phyloP scores from a whole-genome alignment of 2,329 filamentous ascomycete species.

The Paraphoma chrysanthemicola region DNA sequence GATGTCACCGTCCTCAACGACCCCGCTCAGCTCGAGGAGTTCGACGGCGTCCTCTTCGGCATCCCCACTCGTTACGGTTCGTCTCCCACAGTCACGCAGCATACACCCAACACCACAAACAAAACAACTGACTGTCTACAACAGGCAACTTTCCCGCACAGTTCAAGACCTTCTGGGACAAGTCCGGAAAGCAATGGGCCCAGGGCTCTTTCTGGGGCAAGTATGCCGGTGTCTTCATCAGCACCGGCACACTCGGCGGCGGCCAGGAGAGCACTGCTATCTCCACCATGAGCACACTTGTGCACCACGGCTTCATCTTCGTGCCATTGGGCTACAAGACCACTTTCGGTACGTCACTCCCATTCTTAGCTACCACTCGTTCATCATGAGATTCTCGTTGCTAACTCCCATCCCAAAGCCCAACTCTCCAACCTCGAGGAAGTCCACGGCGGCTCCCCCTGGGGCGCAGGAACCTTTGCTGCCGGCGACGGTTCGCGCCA shows the following conservation, averaged over 20 bases:
- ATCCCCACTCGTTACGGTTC: constrained; percentile 87
- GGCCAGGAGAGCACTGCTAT: constrained; percentile 92
- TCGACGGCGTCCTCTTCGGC: constrained; percentile 90
- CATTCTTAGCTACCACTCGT: background rate
- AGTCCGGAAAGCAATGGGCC: constrained; percentile 84
- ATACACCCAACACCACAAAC: no score
- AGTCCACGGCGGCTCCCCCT: constrained; percentile 84
- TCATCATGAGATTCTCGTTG: no score
- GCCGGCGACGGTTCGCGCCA: constrained; percentile 81
- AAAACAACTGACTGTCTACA: no score
- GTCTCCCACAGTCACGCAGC: no score
- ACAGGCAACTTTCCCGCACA: constrained; percentile 88
- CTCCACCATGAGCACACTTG: constrained; percentile 80
- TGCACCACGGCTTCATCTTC: constrained; percentile 94
- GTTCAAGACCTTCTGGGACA: constrained; percentile 94
- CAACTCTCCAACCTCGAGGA: constrained; percentile 75
- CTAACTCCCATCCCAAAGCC: constrained; percentile 14
- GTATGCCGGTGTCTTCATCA: constrained; percentile 89
- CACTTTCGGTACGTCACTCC: constrained; percentile 61
- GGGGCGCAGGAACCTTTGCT: constrained; percentile 93
- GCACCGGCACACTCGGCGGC: constrained; percentile 80
- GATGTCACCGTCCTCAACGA: constrained; percentile 68
- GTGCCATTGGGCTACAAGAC: constrained; percentile 95
- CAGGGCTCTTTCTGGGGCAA: constrained; percentile 82
- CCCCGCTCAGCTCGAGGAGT: constrained; percentile 69